Evolutionary conservation across 257 asterid genomes (phyloP).

Genomic region (Solanum clarkiae): DNA sequence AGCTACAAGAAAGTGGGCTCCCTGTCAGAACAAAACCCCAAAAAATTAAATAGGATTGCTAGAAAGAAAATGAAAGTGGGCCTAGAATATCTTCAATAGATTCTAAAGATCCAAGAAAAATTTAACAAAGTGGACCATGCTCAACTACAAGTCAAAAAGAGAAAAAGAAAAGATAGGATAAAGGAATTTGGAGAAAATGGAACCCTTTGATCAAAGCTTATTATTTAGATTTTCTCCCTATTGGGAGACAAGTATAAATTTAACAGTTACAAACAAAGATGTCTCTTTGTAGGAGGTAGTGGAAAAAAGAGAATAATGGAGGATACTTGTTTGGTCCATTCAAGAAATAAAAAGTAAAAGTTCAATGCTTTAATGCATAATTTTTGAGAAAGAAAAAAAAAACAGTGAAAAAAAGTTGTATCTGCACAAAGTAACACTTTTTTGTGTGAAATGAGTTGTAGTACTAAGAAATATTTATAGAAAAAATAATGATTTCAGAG

Average conservation of each 20-base stretch:
- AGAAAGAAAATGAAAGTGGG: neutral
- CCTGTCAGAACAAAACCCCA: neutral
- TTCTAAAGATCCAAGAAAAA: neutral
- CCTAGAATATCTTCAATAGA: neutral
- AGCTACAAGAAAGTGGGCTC: neutral
- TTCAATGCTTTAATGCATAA: neutral
- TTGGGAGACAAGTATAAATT: constrained; percentile 41
- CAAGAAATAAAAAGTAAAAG: neutral
- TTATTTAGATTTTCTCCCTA: constrained; percentile 51
- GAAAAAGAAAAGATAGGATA: neutral
- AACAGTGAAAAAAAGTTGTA: neutral
- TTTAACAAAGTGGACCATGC: neutral
- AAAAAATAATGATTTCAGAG: neutral
- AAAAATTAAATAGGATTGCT: constrained; percentile 6
- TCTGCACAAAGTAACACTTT: neutral
- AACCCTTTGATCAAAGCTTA: constrained; percentile 10
- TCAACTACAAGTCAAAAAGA: neutral
- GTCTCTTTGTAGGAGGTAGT: constrained; percentile 2
- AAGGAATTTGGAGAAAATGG: neutral
- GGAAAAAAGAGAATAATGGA: neutral
- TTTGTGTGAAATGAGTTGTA: neutral
- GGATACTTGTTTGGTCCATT: neutral
- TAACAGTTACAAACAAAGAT: neutral
- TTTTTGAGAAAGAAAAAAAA: neutral
- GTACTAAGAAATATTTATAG: neutral